A percentile compares a stretch with the other conserved stretches of the same genome.
Evolutionary conservation across 768 basidiomycete genomes (phyloP).

Genomic region (Xerocomus brunneocitrinus): DNA sequence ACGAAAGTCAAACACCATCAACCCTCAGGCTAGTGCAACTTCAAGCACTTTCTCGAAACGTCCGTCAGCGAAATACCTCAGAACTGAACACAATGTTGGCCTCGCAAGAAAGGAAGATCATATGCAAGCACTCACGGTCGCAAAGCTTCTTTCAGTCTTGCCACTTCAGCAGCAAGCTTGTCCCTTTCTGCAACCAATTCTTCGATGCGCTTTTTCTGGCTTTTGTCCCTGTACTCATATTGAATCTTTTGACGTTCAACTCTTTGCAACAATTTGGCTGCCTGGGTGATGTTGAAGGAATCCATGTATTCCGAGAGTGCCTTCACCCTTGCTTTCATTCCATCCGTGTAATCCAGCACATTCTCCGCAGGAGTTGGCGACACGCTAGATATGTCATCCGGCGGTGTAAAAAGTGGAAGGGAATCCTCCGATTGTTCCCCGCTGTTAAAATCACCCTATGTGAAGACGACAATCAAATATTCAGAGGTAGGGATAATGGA

Average conservation of each 20-base stretch:
- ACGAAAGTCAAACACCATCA: too few species aligned
- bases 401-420: conserved; percentile 17
- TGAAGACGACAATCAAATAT: not conserved
- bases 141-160: conserved; percentile 14
- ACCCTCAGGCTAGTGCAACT: too few species aligned
- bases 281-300: conserved; percentile 23
- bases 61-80: not conserved
- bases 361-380: conserved; percentile 27
- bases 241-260: conserved; percentile 23
- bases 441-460: not conserved
- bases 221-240: conserved; percentile 20
- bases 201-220: conserved; percentile 21
- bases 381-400: conserved; percentile 13
- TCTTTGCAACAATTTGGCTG: conserved; percentile 10
- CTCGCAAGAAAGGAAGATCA: not conserved
- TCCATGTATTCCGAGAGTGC: conserved; percentile 23
- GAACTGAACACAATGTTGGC: not conserved
- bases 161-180: conserved; percentile 11
- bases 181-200: conserved; percentile 19
- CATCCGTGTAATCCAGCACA: conserved; percentile 22
- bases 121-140: conserved; percentile 7
- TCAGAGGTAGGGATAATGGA: not conserved
- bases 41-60: not conserved
- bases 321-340: conserved; percentile 21
- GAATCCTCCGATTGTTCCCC: conserved; percentile 6